Conservation (phyloP, 2,329 filamentous ascomycete genomes). For the Botrytis elliptica region DNA sequence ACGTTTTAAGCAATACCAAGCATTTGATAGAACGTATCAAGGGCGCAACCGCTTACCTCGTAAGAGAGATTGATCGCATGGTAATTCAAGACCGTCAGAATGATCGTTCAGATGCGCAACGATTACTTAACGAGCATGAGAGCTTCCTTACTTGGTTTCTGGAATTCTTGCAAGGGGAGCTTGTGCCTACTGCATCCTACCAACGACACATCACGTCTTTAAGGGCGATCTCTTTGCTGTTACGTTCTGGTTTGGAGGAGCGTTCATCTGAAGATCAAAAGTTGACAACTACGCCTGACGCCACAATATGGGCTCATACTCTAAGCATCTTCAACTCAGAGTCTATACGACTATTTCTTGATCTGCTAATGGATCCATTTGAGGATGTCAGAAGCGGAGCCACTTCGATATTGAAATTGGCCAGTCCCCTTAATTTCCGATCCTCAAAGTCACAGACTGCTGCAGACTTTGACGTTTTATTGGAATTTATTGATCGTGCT, state of each 20-base stretch:
- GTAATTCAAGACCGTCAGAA: conserved; percentile 9
- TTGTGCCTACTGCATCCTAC: conserved; percentile 81
- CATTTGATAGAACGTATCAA: conserved; percentile 75
- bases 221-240: conserved; percentile 65
- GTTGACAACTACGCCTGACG: conserved; percentile 14
- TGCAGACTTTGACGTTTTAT: conserved; percentile 39
- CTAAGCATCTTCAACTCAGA: conserved; percentile 44
- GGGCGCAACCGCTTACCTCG: conserved; percentile 60
- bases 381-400: conserved; percentile 77
- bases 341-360: conserved; percentile 66
- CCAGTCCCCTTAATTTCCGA: conserved; percentile 42
- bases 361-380: conserved; percentile 84
- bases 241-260: conserved; percentile 43
- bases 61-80: conserved; percentile 40
- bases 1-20: conserved; percentile 71
- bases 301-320: conserved; percentile 33
- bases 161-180: conserved; percentile 67
- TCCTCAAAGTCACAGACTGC: not conserved
- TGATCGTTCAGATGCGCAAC: conserved; percentile 18
- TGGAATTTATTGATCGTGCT: conserved; percentile 51
- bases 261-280: not conserved
- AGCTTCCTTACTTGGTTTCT: conserved; percentile 75
- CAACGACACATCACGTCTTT: conserved; percentile 83
- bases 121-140: conserved; percentile 47
- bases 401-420: conserved; percentile 51